Evolutionary conservation across 2,329 filamentous ascomycete species (phyloP), one percentile per base, ranked within the genome.

Genomic region (Beauveria sp.): DNA sequence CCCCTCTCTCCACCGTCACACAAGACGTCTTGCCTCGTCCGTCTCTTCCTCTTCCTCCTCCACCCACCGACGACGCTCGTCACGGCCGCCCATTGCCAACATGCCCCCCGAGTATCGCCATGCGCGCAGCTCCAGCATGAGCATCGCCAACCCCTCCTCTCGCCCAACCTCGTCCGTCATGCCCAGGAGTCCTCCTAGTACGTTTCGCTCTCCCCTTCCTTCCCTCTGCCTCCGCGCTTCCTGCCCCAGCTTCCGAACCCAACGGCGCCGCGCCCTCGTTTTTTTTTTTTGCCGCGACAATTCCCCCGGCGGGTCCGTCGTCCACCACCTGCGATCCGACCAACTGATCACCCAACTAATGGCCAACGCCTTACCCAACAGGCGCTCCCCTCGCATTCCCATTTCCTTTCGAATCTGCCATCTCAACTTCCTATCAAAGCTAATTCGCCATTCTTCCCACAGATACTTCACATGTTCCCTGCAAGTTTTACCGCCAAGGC

Each of bases 401-500:
- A 46, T 54, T 52, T 16, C n/a, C 14, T 54, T n/a, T 20, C 34
- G 20, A 43, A 34, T 20, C 22, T 30, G 7, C 24, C 40, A 16
- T 34, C n/a, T 14, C 37, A 2, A 22, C 16, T 24, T 28, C 24
- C n/a, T 26, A 5, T 14, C 12, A 24, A 30, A 57, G 64, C 68
- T 69, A 64, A 69, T 65, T 63, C 64, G 52, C 57, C 24, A 50
- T 66, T 64, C 61, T 62, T 65, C 64, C 63, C 41, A 59, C 65
- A 97, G 93, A 96, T 75, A 96, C 94, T 20, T 89, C 92, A 64
- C 94, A 97, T 79, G 94, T 99, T 50, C 94, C 94, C 44, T 99
- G 94, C 89, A 97, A 97, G 82, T 99, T 99, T 88, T 99, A 94
- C 77, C 88, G 92, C 59, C 91, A 96, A 79, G 92, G 93, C 73